Percentiles rank a stretch among this genome's conserved stretches.
These are phyloP conservation scores for Tolypocladium capitatum DNA, from an alignment of 2,329 filamentous ascomycete species.

Conservation along the genomic window DNA sequence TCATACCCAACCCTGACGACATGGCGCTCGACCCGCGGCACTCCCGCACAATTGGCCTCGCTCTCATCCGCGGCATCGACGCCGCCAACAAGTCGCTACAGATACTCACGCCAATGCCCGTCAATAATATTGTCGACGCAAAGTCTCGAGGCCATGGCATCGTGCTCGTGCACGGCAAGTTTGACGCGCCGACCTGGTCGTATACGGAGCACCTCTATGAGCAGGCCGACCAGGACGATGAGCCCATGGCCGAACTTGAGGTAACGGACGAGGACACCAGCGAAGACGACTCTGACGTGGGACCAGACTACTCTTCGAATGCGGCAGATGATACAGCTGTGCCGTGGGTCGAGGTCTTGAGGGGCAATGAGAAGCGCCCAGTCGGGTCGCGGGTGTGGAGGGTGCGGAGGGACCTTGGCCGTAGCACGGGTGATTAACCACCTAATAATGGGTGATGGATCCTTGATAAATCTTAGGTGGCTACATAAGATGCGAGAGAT, in stretches of 20 bases:
- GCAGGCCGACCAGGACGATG: constrained; percentile 18
- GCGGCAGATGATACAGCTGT: constrained; percentile 17
- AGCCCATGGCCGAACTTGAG: constrained; percentile 14
- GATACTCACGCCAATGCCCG: constrained; percentile 47
- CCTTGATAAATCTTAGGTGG: background rate
- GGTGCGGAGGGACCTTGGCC: constrained; percentile 49
- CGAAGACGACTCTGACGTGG: constrained; percentile 17
- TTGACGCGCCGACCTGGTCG: constrained; percentile 57
- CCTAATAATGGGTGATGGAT: background rate
- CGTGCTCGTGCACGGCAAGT: constrained; percentile 53
- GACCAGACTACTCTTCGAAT: constrained; percentile 12
- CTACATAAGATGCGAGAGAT: background rate
- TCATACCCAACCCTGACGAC: constrained; percentile 42
- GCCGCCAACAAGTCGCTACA: constrained; percentile 38
- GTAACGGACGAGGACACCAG: constrained; percentile 21
- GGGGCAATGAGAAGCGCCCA: constrained; percentile 40
- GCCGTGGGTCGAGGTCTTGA: constrained; percentile 48
- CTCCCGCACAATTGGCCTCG: constrained; percentile 49
- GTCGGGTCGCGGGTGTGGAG: constrained; percentile 49
- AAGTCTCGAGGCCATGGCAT: constrained; percentile 32
- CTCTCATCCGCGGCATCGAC: constrained; percentile 59
- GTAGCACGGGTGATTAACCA: constrained; percentile 15
- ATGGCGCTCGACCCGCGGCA: constrained; percentile 44
- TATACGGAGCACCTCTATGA: constrained; percentile 50
- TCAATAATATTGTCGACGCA: constrained; percentile 24